Evolutionary conservation across 1,139 yeast genomes (phyloP), one percentile per base, ranked within the genome.

Genomic region (Yamadazyma songkhlaensis): DNA sequence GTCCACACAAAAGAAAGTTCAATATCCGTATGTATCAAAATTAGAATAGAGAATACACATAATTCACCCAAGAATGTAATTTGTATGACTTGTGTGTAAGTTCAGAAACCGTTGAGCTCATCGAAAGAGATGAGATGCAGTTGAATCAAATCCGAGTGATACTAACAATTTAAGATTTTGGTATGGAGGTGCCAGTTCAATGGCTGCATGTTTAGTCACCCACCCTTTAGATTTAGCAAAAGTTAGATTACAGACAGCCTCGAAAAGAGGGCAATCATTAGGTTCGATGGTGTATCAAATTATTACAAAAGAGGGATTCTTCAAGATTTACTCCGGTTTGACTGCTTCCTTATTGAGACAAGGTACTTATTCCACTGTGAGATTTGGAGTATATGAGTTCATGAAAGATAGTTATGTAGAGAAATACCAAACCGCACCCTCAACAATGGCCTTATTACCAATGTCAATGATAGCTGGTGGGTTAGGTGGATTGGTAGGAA

Each of bases 191-290:
- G 81, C 79, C 11, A 78, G 85, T n/a, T 81, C 85, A 45, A 77
- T 78, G 72, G 70, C 73, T 31, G 87, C 86, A 9, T 77, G 83
- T 56, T 53, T 74, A 35, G 78, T 76, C 6, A 71, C 76, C 1
- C 95, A 85, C 59, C 95, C 95, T 1, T 67, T 85, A 41, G 95
- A 85, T 57, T 69, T 85, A 34, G 94, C 95, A n/a, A 85, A 85
- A 50, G 94, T 86, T 9, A 74, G 95, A 39, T 69, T 85, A 56
- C 95, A 85, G 57, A 82, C 94, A 0, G 89, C 95, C 2, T 51
- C 74, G 4, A 62, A 67, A 37, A 77, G 87, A 39, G 78, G 84
- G 24, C 82, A 80, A 42, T 71, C 81, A 1, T 68, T 86, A 49
- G 57, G 73, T 9, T 67, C 77, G 9, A 83, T 87, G 76, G 72